phyloP scores from a whole-genome alignment of 805 yeast genomes.

The Starmerella bacillaris region DNA sequence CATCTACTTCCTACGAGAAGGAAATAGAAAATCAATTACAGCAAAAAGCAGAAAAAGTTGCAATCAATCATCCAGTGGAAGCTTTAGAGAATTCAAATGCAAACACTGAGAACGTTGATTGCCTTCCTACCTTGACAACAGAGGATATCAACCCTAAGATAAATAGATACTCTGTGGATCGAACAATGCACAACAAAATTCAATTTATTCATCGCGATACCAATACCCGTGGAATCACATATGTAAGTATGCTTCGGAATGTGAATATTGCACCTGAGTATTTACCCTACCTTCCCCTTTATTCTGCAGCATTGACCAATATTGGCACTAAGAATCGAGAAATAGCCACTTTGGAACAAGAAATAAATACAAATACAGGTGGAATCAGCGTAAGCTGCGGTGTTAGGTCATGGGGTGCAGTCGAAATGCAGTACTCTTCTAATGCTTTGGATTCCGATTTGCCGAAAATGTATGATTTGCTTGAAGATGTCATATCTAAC shows the following conservation, averaged over 20 bases:
- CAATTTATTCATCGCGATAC: conserved; percentile 22
- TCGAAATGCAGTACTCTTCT: conserved; percentile 13
- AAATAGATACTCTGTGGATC: conserved; percentile 22
- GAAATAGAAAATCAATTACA: conserved; percentile 39
- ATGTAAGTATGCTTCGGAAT: conserved; percentile 49
- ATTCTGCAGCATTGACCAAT: conserved; percentile 61
- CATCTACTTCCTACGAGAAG: conserved; percentile 39
- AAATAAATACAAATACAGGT: conserved; percentile 67
- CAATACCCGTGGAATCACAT: conserved; percentile 44
- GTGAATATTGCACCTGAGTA: conserved; percentile 41
- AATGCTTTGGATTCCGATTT: conserved; percentile 39
- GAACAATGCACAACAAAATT: conserved; percentile 3
- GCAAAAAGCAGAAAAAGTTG: conserved; percentile 25
- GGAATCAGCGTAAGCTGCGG: conserved; percentile 45
- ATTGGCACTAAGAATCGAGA: conserved; percentile 55
- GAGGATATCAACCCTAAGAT: conserved; percentile 52
- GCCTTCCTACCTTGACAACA: conserved; percentile 60
- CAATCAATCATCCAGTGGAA: too few relatives aligned
- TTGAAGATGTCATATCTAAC: conserved; percentile 47
- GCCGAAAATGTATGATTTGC: conserved; percentile 40
- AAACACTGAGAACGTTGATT: conserved; percentile 51
- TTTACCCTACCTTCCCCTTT: conserved; percentile 56
- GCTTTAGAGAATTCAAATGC: conserved; percentile 50
- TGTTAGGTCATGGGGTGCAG: conserved; percentile 9
- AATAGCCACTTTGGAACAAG: conserved; percentile 70